Evolutionary conservation across 306 rosid genomes (phyloP), one percentile per base, ranked within the genome.

Genomic region (Glycine tomentella): DNA sequence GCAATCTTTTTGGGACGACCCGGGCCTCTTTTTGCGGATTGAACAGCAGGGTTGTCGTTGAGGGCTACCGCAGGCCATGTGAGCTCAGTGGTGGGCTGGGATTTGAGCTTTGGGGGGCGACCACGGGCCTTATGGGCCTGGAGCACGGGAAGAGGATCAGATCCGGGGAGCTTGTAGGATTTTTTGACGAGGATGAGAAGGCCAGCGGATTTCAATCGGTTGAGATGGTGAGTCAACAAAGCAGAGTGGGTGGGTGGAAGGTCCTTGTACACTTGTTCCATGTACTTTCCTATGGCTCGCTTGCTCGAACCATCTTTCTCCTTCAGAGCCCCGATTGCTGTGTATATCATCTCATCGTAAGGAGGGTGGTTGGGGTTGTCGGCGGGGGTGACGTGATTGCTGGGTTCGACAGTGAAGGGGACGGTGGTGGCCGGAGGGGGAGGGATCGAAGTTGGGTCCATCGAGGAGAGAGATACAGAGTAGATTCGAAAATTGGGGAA

Each of bases 221-320:
- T 84, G 40, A 93, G 92, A 44, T 91, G 87, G 56, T 86, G 87
- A 70, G 89, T 85, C 78, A 93, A 85, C 70, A 90, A 6, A 48
- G 87, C 25, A 0, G 83, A 3, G 89, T 87, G 91, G 36, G 80
- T 81, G 0, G 89, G 52, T 0, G 93, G 97, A 31, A 91, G 91
- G 56, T 71, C 74, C 4, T 57, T 7, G 87, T 88, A 88, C 5
- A 40, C 69, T 66, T 80, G 87, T 75, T 90, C 90, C 53, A 93
- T 91, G 85, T 84, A 91, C 82, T 90, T 93, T 0, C 80, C 87
- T 46, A 93, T 93, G 0, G 97, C 97, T 38, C 81, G 79, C 78
- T 86, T 88, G 87, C 94, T 93, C n/a, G 97, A 93, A 10, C 97
- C 97, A 1, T 91, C 76, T 15, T 69, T 80, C 81, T 90, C 92